Base-by-base conservation (phyloP, 331 rosid genomes). In the Acacia concinna region DNA sequence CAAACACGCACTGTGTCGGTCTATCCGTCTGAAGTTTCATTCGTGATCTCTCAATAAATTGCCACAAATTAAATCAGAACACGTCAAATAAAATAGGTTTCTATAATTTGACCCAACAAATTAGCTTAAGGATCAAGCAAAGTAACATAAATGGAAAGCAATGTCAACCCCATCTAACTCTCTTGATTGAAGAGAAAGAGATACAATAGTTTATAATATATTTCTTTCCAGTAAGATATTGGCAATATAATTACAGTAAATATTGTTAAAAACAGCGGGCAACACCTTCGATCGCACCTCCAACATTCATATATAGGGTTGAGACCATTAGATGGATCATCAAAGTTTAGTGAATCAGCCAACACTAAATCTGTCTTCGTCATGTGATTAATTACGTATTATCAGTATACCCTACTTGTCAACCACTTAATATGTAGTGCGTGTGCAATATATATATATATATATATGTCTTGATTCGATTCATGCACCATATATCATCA, bases 31-130 rank as follows among this genome's bases (percentile, higher is more conserved):
- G 67, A 86, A 71, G 78, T 60, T 79, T 79, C 37, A 60, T 74
- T 76, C 84, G 59, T 28, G 79, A 86, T 81, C 87, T 84, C 34
- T n/a, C 27, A 41, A 41, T 14, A 77, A 23, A 60, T 84, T 81
- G 8, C 27, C 28, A 2, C 40, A 64, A 81, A 51, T 51, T 18
- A 20, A 72, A 57, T 34, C 28, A 9, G 27, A 71, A 65, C 12
- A 23, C 28, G 20, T 84, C 38, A 68, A 78, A 78, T 74, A 60
- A 78, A 57, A 35, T 32, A 28, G 57, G 23, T 75, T 60, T 46
- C 23, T 41, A 47, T 23, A 59, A 59, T 37, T 63, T 60, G 56
- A 64, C 70, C 68, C 46, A 35, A 65, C n/a, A 68, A 37, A 34
- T 47, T 72, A n/a, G 70, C 83, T 80, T 69, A 8, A 60, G 76